phyloP scores from a whole-genome alignment of 805 yeast species.

The Cyberlindnera meyerae region DNA sequence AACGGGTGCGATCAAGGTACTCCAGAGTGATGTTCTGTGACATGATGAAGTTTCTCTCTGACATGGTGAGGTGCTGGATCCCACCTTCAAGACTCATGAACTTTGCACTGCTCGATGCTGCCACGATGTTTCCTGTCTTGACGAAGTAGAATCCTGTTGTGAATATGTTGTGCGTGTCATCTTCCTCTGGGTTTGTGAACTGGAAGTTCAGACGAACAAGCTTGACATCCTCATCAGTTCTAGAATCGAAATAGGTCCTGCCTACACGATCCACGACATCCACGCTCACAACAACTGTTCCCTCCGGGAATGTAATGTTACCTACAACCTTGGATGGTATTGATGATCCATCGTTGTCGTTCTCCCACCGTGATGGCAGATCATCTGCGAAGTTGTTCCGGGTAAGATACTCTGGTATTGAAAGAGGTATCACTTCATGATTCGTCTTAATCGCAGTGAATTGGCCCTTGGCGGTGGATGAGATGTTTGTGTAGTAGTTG shows the following conservation, averaged over 20 bases:
- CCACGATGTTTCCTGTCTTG: conserved; percentile 55
- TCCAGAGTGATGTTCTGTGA: conserved; percentile 42
- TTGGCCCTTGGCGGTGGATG: conserved; percentile 43
- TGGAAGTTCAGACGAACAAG: conserved; percentile 32
- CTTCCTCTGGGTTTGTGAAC: conserved; percentile 41
- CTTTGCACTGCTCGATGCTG: conserved; percentile 58
- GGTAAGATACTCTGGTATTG: conserved; percentile 19
- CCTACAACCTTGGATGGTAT: conserved; percentile 10
- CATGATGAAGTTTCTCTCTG: conserved; percentile 39
- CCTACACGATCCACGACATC: conserved; percentile 16
- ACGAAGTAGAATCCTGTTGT: conserved; percentile 65
- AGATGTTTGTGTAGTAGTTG: conserved; percentile 39
- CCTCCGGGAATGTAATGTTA: conserved; percentile 32
- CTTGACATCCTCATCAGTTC: conserved; percentile 32
- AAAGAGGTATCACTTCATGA: conserved; percentile 18
- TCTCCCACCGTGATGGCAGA: too few species aligned
- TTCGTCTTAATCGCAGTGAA: conserved; percentile 26
- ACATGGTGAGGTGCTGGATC: conserved; percentile 46
- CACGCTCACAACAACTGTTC: conserved; percentile 24
- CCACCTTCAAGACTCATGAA: conserved; percentile 57
- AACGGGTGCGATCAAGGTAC: conserved; percentile 37
- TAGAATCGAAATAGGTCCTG: conserved; percentile 27
- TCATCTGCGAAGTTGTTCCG: too few species aligned
- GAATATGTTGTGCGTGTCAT: conserved; percentile 43
- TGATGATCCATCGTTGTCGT: too few species aligned